Evolutionary conservation across 1,284 basidiomycete species (phyloP), one percentile per base, ranked within the genome.

Genomic region (Porphyrellus sp.): DNA sequence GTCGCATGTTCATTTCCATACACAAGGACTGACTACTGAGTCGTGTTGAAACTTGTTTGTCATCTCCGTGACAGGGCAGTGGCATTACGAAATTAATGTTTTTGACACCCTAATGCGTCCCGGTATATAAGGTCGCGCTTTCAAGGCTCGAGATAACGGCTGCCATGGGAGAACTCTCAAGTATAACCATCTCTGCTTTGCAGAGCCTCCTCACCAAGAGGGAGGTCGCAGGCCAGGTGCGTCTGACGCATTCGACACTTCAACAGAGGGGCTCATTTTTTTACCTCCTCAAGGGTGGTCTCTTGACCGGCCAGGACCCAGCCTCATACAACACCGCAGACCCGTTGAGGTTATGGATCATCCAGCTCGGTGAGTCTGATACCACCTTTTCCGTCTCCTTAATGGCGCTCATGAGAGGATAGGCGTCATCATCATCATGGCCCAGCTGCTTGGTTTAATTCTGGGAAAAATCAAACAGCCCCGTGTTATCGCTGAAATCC

Each of bases 321-420:
- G 77, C 86, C 1, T 64, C 68, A 2, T 82, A 83, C 72, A 83
- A 88, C 58, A 45, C 75, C 0, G 51, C 70, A 1, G 88, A 94
- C 70, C 93, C 94, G 7, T 72, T 97, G 57, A 82, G 89, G 20
- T 71, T 95, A 67, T 97, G 93, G 87, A 89, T 94, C 65, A 85
- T 97, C 51, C 93, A 94, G 79, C 77, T 91, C 43, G 84, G 89
- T 86, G 55, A 56, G 83, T 74, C 35, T 15, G 16, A 43, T 20
- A 7, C 13, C 9, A 12, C 33, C 27, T 30, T 4, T 27, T n/a
- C 20, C 33, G n/a, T 33, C n/a, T n/a, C 4, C 15, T 8, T 20
- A 15, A 9, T 7, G 1, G 23, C 8, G 11, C 44, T 62, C 13
- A 54, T 38, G 4, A 37, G 20, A n/a, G 1, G 13, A 4, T 37